Conservation (phyloP, 306 rosid genomes). For the Vachellia collinsii region DNA sequence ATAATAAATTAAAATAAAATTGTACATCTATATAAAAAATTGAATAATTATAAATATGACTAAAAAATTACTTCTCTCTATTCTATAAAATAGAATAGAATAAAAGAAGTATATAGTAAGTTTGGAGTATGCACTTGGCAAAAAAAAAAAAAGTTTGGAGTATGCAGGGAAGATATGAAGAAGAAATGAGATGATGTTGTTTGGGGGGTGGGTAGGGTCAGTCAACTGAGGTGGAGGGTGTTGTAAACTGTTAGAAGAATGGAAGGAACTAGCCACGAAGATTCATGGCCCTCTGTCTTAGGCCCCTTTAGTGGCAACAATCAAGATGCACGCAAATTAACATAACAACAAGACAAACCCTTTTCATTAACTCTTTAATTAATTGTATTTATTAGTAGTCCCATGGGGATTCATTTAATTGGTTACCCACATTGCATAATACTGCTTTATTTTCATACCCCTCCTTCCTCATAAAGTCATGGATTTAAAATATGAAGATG, state of each 20-base stretch:
- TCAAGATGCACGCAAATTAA: not conserved
- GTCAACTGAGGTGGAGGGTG: conserved; percentile 48
- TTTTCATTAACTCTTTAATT: not conserved
- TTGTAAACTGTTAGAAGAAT: conserved; percentile 1
- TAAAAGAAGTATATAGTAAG: not conserved
- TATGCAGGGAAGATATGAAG: conserved; percentile 39
- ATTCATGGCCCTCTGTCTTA: conserved; percentile 41
- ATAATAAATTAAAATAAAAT: too few species aligned
- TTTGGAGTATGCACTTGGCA: not conserved
- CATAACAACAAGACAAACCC: not conserved
- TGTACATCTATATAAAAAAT: too few species aligned
- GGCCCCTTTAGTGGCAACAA: not conserved
- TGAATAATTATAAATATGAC: too few species aligned
- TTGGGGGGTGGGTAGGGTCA: conserved; percentile 58
- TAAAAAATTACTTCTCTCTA: too few species aligned
- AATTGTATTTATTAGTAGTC: not conserved
- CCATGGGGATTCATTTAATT: not conserved
- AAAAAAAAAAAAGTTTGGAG: not conserved
- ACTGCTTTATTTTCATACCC: too few species aligned
- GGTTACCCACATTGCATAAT: not conserved
- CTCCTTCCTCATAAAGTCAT: too few species aligned
- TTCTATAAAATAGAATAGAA: not conserved
- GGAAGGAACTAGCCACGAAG: conserved; percentile 57
- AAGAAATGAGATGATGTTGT: not conserved
- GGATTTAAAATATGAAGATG: too few species aligned